A percentile compares a stretch with the other conserved stretches of the same genome.
Evolutionary conservation across 352 stramenopile genomes (phyloP).

Genomic region (Globisporangium spinosum): DNA sequence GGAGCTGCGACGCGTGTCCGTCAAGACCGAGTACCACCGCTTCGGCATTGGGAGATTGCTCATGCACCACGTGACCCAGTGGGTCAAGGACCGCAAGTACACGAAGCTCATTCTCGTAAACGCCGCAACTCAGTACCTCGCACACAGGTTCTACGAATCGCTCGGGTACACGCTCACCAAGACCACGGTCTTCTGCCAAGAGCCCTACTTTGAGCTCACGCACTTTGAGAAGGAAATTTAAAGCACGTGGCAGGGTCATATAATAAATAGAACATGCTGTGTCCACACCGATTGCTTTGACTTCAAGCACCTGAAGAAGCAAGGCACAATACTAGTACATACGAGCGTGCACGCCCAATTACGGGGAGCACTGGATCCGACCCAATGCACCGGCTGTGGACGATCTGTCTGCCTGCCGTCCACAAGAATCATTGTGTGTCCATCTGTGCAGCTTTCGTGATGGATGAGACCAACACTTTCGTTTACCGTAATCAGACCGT

Average conservation of each 20-base stretch:
- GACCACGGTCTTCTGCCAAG: slow-evolving; percentile 19
- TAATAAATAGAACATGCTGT: background rate
- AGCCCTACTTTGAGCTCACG: slow-evolving; percentile 23
- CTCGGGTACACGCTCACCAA: slow-evolving; percentile 17
- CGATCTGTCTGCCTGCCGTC: background rate
- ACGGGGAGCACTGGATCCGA: background rate
- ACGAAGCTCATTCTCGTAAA: slow-evolving; percentile 12
- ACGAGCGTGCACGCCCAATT: background rate
- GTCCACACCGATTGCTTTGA: background rate
- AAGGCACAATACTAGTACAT: too few relatives aligned
- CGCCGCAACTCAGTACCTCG: slow-evolving; percentile 1
- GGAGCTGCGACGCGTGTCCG: slow-evolving; percentile 14
- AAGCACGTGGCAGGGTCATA: background rate
- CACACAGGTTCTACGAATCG: slow-evolving; percentile 20
- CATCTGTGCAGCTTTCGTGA: background rate
- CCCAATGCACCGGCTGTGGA: background rate
- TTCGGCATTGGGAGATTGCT: slow-evolving; percentile 18
- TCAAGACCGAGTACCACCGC: slow-evolving; percentile 14
- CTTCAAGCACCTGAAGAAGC: too few relatives aligned
- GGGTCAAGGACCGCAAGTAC: slow-evolving; percentile 5
- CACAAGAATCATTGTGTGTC: background rate
- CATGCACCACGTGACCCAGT: slow-evolving; percentile 20
- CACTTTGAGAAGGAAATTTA: slow-evolving; percentile 23
- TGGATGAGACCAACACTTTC: background rate
- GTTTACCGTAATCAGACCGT: background rate